A percentile compares a stretch with the other conserved stretches of the same genome.
Conservation (phyloP, 306 rosid species). For the Vicia villosa region DNA sequence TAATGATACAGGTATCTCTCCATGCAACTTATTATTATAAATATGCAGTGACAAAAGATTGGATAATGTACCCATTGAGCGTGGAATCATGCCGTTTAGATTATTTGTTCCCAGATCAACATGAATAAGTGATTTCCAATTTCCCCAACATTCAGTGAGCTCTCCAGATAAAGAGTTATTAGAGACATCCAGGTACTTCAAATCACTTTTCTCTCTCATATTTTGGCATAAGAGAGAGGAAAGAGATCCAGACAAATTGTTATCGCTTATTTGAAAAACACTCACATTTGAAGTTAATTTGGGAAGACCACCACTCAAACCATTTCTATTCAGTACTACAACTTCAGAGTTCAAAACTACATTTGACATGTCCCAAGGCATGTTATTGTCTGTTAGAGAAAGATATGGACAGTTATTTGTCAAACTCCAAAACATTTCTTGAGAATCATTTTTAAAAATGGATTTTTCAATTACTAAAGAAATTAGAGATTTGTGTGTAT, state of each 20-base stretch:
- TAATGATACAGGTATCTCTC: no score
- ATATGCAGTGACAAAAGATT: not conserved
- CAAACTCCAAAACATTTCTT: not conserved
- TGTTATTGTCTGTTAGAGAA: not conserved
- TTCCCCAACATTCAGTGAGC: not conserved
- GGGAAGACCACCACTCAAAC: conserved; percentile 10
- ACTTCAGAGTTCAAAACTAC: conserved; percentile 2
- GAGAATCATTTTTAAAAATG: not conserved
- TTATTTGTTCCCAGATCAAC: not conserved
- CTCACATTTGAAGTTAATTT: conserved; percentile 6
- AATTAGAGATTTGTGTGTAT: not conserved
- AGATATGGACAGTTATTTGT: not conserved
- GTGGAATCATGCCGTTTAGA: not conserved
- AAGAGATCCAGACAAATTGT: not conserved
- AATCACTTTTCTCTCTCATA: not conserved
- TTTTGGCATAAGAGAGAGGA: conserved; percentile 14
- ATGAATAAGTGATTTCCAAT: not conserved
- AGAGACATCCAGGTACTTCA: not conserved
- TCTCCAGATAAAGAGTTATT: not conserved
- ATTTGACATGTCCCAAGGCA: not conserved
- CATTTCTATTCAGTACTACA: not conserved
- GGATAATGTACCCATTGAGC: not conserved
- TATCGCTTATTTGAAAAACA: accelerated
- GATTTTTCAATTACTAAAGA: accelerated
- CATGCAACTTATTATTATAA: no score